Conservation (phyloP, 2,329 filamentous ascomycete genomes). For the Ciborinia camelliae region DNA sequence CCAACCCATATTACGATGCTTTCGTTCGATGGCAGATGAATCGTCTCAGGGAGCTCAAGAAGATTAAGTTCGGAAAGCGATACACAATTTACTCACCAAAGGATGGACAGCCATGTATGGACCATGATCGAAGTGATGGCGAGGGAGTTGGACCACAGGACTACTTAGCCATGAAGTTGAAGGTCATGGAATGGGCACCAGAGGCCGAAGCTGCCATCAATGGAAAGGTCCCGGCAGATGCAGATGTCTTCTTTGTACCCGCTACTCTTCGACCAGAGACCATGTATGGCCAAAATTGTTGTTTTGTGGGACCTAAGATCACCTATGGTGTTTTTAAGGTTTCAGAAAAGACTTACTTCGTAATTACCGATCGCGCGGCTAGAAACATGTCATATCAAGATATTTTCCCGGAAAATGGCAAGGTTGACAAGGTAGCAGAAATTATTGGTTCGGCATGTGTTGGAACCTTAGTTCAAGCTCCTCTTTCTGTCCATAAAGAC, state of each 20-base stretch:
- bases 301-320: conserved; percentile 89
- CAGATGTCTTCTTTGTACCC: conserved; percentile 83
- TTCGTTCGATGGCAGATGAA: conserved; percentile 99
- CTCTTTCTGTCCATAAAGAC: conserved; percentile 78
- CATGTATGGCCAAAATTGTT: conserved; percentile 97
- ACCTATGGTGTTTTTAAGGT: conserved; percentile 85
- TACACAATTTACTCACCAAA: conserved; percentile 94
- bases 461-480: conserved; percentile 85
- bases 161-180: conserved; percentile 89
- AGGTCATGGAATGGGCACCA: conserved; percentile 84
- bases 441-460: conserved; percentile 76
- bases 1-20: conserved; percentile 93
- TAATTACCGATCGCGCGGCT: conserved; percentile 77
- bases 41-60: conserved; percentile 79
- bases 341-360: conserved; percentile 73
- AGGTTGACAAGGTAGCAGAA: conserved; percentile 70
- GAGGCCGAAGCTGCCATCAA: conserved; percentile 68
- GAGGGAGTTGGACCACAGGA: conserved; percentile 84
- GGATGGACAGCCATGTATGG: conserved; percentile 83
- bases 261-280: conserved; percentile 94
- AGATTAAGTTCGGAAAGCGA: conserved; percentile 89
- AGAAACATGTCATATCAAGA: conserved; percentile 97
- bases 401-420: conserved; percentile 73
- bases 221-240: conserved; percentile 73
- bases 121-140: conserved; percentile 77